phyloP scores from a whole-genome alignment of 305 asterid species.

The Plantago coronopus region DNA sequence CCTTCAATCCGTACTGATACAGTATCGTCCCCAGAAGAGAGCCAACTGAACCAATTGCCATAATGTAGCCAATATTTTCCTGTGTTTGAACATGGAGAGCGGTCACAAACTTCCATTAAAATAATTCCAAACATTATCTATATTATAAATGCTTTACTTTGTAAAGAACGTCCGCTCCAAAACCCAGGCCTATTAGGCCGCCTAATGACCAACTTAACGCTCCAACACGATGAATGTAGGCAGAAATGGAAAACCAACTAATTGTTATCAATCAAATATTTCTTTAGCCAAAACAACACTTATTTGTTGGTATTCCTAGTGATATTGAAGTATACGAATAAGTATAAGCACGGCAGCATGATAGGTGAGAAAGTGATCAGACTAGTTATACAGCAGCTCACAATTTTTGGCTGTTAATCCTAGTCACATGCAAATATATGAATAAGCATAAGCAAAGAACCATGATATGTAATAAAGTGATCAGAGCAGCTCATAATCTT shows the following conservation, averaged over 20 bases:
- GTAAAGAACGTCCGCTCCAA: no score
- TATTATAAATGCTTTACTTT: no score
- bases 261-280: background rate
- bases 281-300: background rate
- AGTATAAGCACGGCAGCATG: no score
- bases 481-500: no score
- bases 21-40: conserved; percentile 70
- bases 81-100: conserved; percentile 24
- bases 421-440: background rate
- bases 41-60: conserved; percentile 84
- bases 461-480: no score
- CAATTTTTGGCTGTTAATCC: background rate
- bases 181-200: no score
- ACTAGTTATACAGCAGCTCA: no score
- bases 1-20: conserved; percentile 61
- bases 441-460: no score
- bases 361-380: no score
- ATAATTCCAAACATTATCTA: background rate
- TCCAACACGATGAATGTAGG: background rate
- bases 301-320: background rate
- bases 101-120: background rate
- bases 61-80: conserved; percentile 71
- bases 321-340: background rate
- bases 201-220: no score
- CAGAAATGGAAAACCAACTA: background rate